Evolutionary conservation across 495 filamentous ascomycete genomes (phyloP).

Genomic region (Xylaria intraflava): DNA sequence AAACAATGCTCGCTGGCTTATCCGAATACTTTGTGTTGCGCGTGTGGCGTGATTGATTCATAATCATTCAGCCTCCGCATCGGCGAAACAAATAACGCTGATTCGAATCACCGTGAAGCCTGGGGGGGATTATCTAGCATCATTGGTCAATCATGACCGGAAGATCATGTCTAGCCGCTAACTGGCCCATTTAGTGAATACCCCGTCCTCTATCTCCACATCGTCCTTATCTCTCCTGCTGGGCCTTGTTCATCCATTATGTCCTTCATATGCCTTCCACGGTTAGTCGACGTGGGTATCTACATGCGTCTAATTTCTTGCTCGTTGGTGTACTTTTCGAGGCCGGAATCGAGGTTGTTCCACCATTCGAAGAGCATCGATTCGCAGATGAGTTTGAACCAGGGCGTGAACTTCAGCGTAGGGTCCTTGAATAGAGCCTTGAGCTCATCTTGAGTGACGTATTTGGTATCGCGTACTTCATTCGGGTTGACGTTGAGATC

Average conservation of each 20-base stretch:
- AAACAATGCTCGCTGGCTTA: slow-evolving; percentile 1
- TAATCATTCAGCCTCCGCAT: slow-evolving; percentile 11
- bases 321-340: slow-evolving; percentile 84
- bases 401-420: slow-evolving; percentile 81
- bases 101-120: slow-evolving; percentile 7
- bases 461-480: slow-evolving; percentile 77
- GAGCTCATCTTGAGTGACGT: slow-evolving; percentile 75
- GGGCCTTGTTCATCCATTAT: background rate
- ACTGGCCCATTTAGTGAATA: background rate
- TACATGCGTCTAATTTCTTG: slow-evolving; percentile 83
- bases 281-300: background rate
- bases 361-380: slow-evolving; percentile 99
- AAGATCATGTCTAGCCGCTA: slow-evolving; percentile 6
- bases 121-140: slow-evolving; percentile 15
- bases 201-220: background rate
- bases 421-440: slow-evolving; percentile 79
- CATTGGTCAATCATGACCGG: slow-evolving; percentile 5
- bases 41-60: background rate
- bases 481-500: slow-evolving; percentile 75
- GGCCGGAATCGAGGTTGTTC: slow-evolving; percentile 69
- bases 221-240: background rate
- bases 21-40: slow-evolving; percentile 5
- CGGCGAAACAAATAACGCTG: slow-evolving; percentile 16
- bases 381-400: slow-evolving; percentile 99
- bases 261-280: background rate